phyloP scores from a whole-genome alignment of 495 filamentous ascomycete species.

The Bombardia bombarda region DNA sequence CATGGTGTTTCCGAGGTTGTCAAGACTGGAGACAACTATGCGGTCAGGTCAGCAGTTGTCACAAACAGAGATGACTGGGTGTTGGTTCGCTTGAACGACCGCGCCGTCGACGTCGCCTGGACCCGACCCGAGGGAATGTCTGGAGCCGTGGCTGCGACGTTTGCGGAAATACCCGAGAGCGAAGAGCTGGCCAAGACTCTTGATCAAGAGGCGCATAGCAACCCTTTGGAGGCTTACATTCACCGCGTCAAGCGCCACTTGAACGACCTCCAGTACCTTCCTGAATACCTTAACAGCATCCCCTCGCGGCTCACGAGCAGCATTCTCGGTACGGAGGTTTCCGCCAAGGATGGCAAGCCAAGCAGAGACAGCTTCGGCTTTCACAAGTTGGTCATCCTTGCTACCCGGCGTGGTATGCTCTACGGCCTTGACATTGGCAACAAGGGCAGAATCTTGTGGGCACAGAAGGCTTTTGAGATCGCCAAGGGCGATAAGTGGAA shows the following conservation, averaged over 20 bases:
- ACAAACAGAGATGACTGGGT: slow-evolving; percentile 70
- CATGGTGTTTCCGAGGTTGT: slow-evolving; percentile 81
- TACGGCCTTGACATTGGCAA: slow-evolving; percentile 72
- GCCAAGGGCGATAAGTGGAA: slow-evolving; percentile 49
- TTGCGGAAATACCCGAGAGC: slow-evolving; percentile 63
- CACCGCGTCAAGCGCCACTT: slow-evolving; percentile 80
- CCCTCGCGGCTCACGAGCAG: slow-evolving; percentile 60
- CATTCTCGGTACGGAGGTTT: slow-evolving; percentile 49
- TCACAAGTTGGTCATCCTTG: slow-evolving; percentile 71
- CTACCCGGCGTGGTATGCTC: slow-evolving; percentile 70
- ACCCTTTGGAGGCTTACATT: slow-evolving; percentile 68
- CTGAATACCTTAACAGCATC: slow-evolving; percentile 58
- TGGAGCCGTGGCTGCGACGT: slow-evolving; percentile 65
- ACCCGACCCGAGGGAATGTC: slow-evolving; percentile 72
- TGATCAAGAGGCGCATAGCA: slow-evolving; percentile 78
- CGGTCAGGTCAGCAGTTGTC: slow-evolving; percentile 66
- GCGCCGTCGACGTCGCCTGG: slow-evolving; percentile 79
- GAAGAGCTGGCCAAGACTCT: slow-evolving; percentile 72
- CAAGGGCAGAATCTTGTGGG: slow-evolving; percentile 71
- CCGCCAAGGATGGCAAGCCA: slow-evolving; percentile 41
- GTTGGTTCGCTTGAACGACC: slow-evolving; percentile 65
- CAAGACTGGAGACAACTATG: slow-evolving; percentile 47
- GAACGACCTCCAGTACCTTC: slow-evolving; percentile 71
- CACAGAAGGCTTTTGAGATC: slow-evolving; percentile 48
- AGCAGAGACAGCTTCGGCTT: slow-evolving; percentile 78